Evolutionary conservation across 2,329 filamentous ascomycete species (phyloP).

Genomic region (Pseudocercospora crystallina): DNA sequence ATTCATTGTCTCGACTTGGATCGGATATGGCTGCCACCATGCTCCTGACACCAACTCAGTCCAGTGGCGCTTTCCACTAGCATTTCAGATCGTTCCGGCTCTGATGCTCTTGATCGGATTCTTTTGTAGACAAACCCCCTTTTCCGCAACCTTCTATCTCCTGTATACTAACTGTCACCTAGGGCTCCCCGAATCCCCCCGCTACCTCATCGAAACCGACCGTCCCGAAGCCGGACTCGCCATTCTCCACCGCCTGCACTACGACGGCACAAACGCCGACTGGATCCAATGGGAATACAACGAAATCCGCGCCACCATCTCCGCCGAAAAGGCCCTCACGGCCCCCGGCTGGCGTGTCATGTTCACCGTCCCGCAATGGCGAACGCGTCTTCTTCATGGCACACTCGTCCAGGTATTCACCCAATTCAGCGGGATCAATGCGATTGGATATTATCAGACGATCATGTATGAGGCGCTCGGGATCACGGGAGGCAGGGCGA

Average conservation of each 20-base stretch:
- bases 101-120: slow-evolving; percentile 45
- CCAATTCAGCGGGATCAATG: slow-evolving; percentile 63
- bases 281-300: slow-evolving; percentile 59
- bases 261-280: slow-evolving; percentile 55
- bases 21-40: slow-evolving; percentile 50
- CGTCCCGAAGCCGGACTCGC: slow-evolving; percentile 20
- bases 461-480: slow-evolving; percentile 60
- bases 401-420: slow-evolving; percentile 65
- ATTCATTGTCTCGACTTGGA: slow-evolving; percentile 57
- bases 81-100: slow-evolving; percentile 48
- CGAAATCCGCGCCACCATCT: slow-evolving; percentile 62
- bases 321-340: slow-evolving; percentile 57
- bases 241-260: slow-evolving; percentile 52
- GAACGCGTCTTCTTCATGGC: slow-evolving; percentile 62
- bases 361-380: slow-evolving; percentile 59
- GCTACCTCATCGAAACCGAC: slow-evolving; percentile 30
- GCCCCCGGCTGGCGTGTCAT: slow-evolving; percentile 57
- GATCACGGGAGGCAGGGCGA: slow-evolving; percentile 52
- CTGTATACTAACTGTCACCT: too few species aligned
- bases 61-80: slow-evolving; percentile 44
- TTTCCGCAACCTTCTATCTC: neutral
- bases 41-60: slow-evolving; percentile 36
- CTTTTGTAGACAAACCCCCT: slow-evolving; percentile 30
- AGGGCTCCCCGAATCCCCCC: slow-evolving; percentile 7
- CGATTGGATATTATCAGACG: slow-evolving; percentile 64